Evolutionary conservation across 164 flowering plant genomes (phyloP), one percentile per base, ranked within the genome.

Genomic region (Piper longum): DNA sequence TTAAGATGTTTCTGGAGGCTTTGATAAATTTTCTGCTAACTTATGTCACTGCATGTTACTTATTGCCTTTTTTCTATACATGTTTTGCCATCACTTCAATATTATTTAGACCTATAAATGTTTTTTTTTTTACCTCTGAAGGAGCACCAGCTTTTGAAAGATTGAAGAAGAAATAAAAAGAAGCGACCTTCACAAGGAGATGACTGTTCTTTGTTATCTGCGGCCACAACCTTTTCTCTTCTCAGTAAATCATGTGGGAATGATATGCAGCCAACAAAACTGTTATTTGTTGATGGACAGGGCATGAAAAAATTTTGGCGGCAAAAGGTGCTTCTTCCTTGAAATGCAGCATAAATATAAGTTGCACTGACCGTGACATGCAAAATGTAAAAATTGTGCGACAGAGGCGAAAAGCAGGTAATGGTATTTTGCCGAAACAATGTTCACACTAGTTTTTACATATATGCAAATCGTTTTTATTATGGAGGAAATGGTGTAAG

Each of bases 71-170:
- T 69, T 7, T 45, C 4, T 62, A 61, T 19, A 41, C 39, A 57
- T 62, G 19, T 60, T 13, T 60, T 26, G 36, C 36, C 36, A n/a
- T 60, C 16, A 41, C 19, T 42, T 41, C 44, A 4, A 16, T 26
- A 13, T 55, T 26, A 16, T 4, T 13, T 6, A 18, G 19, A 13
- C n/a, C 36, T 55, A 54, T 54, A 54, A 4, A 16, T 26, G 5
- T 2, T 17, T 41, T n/a, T 62, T n/a, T 62, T 69, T 61, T 41
- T 75, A 68, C 57, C 59, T 59, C 44, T 84, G 83, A 72, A 95
- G 99, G 99, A 86, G 71, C 85, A 83, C 70, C 99, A 95, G 85
- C 96, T 95, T 36, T 66, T 88, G 78, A 95, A 86, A 72, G 99
- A 91, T 72, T 81, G 90, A 58, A 88, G 80, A 75, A 95, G 86